Conservation (phyloP, 2,329 filamentous ascomycete species). For the Curvularia lunata region DNA sequence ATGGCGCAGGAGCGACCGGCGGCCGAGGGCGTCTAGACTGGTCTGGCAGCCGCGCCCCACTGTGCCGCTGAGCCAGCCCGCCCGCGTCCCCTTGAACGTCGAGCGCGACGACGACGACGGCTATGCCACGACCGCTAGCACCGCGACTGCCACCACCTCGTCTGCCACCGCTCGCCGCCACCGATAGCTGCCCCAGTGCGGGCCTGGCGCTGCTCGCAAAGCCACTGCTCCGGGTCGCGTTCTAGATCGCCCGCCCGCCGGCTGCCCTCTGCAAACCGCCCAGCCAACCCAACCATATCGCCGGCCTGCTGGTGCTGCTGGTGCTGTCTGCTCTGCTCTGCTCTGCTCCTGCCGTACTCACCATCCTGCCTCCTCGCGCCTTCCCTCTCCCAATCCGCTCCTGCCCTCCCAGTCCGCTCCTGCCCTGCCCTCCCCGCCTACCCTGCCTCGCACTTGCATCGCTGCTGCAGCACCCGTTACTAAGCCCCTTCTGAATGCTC, state of each 20-base stretch:
- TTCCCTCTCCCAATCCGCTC: neutral
- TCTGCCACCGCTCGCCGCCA: slow-evolving; percentile 11
- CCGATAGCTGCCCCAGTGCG: slow-evolving; percentile 7
- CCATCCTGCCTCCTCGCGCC: neutral
- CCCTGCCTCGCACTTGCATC: neutral
- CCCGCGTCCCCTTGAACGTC: neutral
- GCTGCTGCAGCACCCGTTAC: slow-evolving; percentile 15
- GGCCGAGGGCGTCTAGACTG: slow-evolving; percentile 31
- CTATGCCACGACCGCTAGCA: neutral
- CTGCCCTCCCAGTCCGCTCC: too few species aligned
- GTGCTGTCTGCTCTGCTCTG: slow-evolving; percentile 13
- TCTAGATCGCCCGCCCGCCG: slow-evolving; percentile 41
- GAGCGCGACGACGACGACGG: neutral
- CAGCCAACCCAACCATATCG: slow-evolving; percentile 38
- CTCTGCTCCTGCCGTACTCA: neutral
- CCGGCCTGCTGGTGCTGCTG: slow-evolving; percentile 10
- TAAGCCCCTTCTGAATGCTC: slow-evolving; percentile 29
- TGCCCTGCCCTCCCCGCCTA: too few species aligned
- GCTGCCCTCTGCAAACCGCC: slow-evolving; percentile 13
- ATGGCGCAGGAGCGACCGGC: slow-evolving; percentile 23
- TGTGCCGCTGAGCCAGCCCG: slow-evolving; percentile 9
- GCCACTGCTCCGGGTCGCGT: slow-evolving; percentile 36
- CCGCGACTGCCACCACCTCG: neutral
- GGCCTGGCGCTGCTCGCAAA: slow-evolving; percentile 22
- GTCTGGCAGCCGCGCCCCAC: slow-evolving; percentile 27